Evolutionary conservation across 257 asterid species (phyloP).

Genomic region (Solanum pennellii): DNA sequence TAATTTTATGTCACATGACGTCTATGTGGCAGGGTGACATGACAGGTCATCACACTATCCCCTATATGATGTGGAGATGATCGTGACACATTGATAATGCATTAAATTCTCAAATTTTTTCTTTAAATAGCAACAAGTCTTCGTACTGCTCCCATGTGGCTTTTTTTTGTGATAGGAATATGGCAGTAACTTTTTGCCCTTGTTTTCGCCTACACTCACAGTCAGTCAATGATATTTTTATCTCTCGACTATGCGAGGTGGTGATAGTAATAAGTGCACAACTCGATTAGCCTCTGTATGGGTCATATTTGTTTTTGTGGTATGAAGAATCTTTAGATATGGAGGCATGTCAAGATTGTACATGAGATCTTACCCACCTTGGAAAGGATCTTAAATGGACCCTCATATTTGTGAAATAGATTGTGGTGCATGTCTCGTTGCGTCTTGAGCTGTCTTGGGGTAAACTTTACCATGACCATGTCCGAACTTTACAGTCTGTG

Average conservation of each 20-base stretch:
- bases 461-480: neutral
- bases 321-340: neutral
- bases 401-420: neutral
- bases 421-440: neutral
- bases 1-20: neutral
- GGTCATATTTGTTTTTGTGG: neutral
- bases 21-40: neutral
- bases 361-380: neutral
- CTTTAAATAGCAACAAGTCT: neutral
- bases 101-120: no score
- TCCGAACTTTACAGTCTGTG: neutral
- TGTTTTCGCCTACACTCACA: neutral
- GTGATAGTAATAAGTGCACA: neutral
- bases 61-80: neutral
- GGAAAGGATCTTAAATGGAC: neutral
- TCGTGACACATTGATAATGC: neutral
- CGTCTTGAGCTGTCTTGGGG: neutral
- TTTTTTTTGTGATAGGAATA: neutral
- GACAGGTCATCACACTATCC: neutral
- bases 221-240: neutral
- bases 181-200: no score
- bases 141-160: neutral
- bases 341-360: neutral
- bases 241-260: neutral
- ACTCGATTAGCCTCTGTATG: neutral